Base-by-base conservation (phyloP, 768 basidiomycete genomes). In the Xerocomellus chrysenteron region DNA sequence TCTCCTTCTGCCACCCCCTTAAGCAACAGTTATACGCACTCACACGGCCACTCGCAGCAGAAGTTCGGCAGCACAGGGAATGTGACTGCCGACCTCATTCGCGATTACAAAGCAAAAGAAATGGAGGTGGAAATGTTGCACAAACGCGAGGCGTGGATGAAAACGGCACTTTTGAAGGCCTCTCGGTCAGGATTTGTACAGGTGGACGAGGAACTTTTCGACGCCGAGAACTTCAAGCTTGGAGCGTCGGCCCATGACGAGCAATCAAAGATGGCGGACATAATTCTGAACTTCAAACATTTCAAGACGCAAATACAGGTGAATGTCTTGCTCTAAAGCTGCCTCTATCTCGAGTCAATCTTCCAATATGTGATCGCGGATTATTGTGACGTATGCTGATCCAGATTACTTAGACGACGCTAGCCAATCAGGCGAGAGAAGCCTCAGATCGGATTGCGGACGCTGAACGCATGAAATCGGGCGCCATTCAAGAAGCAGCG, bases 401-500 rank as follows among this genome's bases (percentile, higher is more conserved):
- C 28, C 4, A 19, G 43, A 52, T 35, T 57, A 28, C 45, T 32
- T 66, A 94, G 91, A 82, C 83, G n/a, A 77, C 80, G 36, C 77
- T 94, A 66, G 78, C 81, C 14, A 86, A 85, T 50, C 92, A 96
- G 71, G 89, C 91, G 1, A 84, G 80, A 44, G 79, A 80, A 50
- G 83, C 87, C 3, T 92, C 94, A 3, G 87, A 91, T 42, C 86
- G 85, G 40, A 71, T 97, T 11, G 78, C 83, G 4, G 90, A 93
- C 50, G 88, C 91, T 0, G 92, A 95, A 60, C 83, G 89, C 49
- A 73, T 85, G 59, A 87, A 88, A 58, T 71, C 79, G 8, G 86
- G 83, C 42, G 97, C 97, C 1, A 74, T 90, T 9, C 92, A 98
- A 72, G 97, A 99, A 73, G 90, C 95, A 3, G 92, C 94, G 1